Evolutionary conservation across 129 eudicot species (phyloP).

Genomic region (Solidago caesia): DNA sequence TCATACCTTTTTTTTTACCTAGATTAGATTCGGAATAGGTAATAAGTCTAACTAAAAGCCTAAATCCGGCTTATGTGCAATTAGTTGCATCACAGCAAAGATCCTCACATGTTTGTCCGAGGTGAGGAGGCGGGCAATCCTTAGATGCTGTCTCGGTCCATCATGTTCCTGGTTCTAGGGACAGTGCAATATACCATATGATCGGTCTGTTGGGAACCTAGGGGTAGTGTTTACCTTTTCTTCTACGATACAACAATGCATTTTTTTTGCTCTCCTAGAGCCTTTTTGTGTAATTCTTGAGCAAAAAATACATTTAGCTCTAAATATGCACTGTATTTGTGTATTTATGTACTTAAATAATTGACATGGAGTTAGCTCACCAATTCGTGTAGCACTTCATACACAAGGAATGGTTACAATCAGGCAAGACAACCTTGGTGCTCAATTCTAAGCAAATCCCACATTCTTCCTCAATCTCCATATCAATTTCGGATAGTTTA

Average conservation of each 20-base stretch:
- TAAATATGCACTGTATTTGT: neutral
- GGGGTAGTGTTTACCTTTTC: too few species aligned
- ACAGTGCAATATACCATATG: too few species aligned
- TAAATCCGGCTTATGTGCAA: neutral
- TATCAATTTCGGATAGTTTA: slow-evolving; percentile 68
- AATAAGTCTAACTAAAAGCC: neutral
- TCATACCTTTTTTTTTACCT: neutral
- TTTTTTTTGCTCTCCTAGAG: neutral
- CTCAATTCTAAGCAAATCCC: slow-evolving; percentile 78
- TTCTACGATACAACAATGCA: neutral
- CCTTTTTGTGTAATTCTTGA: neutral
- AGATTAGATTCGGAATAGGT: neutral
- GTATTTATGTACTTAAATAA: neutral
- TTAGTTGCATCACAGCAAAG: neutral
- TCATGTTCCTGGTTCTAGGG: neutral
- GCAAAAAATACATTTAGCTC: neutral
- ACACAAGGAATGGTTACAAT: slow-evolving; percentile 69
- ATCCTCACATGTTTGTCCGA: too few species aligned
- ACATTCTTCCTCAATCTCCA: slow-evolving; percentile 89
- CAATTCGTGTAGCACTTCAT: slow-evolving; percentile 75
- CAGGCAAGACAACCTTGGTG: slow-evolving; percentile 71
- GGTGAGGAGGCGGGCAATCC: too few species aligned
- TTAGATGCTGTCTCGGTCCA: too few species aligned
- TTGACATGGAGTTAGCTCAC: slow-evolving; percentile 41
- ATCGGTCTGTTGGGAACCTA: too few species aligned